phyloP scores from a whole-genome alignment of 176 grass and related monocot genomes.

The Aechmea fasciata region DNA sequence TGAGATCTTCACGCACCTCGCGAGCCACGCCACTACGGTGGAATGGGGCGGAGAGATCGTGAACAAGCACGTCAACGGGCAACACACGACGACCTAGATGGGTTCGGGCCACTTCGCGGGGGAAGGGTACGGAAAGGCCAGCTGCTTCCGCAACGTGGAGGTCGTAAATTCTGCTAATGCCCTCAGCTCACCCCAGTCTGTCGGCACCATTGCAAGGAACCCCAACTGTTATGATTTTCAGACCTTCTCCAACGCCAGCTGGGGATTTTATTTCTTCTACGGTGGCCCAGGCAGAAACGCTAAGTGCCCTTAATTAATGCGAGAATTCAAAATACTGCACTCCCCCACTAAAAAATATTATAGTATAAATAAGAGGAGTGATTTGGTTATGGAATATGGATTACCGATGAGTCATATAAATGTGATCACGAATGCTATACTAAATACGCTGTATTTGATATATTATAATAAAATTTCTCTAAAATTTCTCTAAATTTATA shows the following conservation, averaged over 20 bases:
- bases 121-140: background rate
- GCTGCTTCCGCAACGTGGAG: slow-evolving; percentile 5
- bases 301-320: background rate
- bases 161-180: background rate
- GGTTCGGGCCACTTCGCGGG: slow-evolving; percentile 1
- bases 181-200: background rate
- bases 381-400: no score
- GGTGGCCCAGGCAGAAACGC: background rate
- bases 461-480: no score
- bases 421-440: no score
- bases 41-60: slow-evolving; percentile 14
- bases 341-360: no score
- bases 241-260: background rate
- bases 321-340: no score
- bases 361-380: no score
- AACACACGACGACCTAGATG: slow-evolving; percentile 11
- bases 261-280: background rate
- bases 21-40: background rate
- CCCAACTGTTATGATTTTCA: background rate
- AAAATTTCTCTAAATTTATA: no score
- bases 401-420: no score
- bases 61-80: background rate
- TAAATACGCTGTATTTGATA: no score
- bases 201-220: background rate
- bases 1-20: slow-evolving; percentile 2